Percentiles rank a stretch among this genome's conserved stretches.
Evolutionary conservation across 2,329 filamentous ascomycete genomes (phyloP).

Genomic region (Thielaviopsis punctulata): DNA sequence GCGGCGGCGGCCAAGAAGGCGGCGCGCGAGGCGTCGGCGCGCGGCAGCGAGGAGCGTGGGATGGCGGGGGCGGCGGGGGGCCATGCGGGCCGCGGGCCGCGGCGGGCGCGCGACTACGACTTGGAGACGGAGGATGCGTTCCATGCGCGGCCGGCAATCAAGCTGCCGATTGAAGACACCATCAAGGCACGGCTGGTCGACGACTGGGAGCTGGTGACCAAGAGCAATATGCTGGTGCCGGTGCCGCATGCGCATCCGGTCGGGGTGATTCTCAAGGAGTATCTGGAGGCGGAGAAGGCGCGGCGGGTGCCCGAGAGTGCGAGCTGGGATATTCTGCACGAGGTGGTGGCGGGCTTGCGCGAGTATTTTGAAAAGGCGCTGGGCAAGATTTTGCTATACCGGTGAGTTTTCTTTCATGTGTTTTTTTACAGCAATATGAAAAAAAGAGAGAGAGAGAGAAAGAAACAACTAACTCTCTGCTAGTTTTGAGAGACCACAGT

Average conservation of each 20-base stretch:
- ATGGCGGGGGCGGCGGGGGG: conserved; percentile 55
- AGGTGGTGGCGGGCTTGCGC: conserved; percentile 68
- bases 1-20: conserved; percentile 30
- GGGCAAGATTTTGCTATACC: conserved; percentile 75
- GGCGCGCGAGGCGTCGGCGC: conserved; percentile 50
- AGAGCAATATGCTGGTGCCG: conserved; percentile 77
- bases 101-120: conserved; percentile 64
- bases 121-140: conserved; percentile 86
- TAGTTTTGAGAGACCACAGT: conserved; percentile 82
- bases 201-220: conserved; percentile 97
- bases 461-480: neutral
- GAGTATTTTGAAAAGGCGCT: conserved; percentile 91
- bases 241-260: conserved; percentile 65
- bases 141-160: conserved; percentile 66
- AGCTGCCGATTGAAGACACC: conserved; percentile 70
- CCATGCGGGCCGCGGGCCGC: conserved; percentile 48
- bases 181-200: conserved; percentile 88
- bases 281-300: conserved; percentile 50
- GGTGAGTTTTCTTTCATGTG: conserved; percentile 24
- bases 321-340: conserved; percentile 72
- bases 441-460: neutral
- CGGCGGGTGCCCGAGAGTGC: conserved; percentile 49
- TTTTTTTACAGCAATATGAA: neutral
- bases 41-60: conserved; percentile 59
- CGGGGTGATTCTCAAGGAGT: conserved; percentile 63